These are phyloP conservation scores for Rhizopus delemar DNA, from an alignment of 371 early-diverging fungal genomes.

Conservation along the genomic window DNA sequence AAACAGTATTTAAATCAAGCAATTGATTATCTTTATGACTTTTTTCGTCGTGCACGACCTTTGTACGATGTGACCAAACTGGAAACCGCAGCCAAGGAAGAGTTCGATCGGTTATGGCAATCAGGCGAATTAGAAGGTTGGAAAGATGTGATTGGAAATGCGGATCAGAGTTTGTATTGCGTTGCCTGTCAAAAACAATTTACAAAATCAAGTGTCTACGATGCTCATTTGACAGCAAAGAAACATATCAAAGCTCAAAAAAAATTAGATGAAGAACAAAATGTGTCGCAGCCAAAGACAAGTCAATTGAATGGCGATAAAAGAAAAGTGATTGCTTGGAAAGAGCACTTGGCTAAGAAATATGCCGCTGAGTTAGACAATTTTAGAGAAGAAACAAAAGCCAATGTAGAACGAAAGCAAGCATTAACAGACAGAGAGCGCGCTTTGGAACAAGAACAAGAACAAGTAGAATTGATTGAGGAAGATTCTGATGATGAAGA, in stretches of 20 bases:
- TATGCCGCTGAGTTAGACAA: constrained; percentile 63
- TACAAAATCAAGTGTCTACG: constrained; percentile 81
- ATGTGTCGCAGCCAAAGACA: constrained; percentile 5
- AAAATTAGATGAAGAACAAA: constrained; percentile 34
- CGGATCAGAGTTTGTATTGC: constrained; percentile 67
- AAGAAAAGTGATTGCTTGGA: constrained; percentile 60
- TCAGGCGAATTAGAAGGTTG: constrained; percentile 65
- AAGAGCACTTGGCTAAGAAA: constrained; percentile 66
- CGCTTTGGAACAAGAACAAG: constrained; percentile 68
- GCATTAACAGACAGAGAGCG: constrained; percentile 91
- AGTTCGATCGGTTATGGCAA: constrained; percentile 68
- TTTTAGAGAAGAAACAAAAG: constrained; percentile 77
- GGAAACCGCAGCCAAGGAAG: constrained; percentile 45
- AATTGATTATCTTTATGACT: constrained; percentile 72
- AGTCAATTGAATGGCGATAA: constrained; percentile 49
- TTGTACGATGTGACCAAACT: constrained; percentile 68
- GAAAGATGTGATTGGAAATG: constrained; percentile 49
- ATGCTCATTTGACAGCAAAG: constrained; percentile 83
- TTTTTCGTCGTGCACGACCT: constrained; percentile 77
- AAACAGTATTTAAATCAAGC: constrained; percentile 71
- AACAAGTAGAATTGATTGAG: constrained; percentile 72
- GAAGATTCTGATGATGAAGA: constrained; percentile 84
- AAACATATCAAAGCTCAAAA: constrained; percentile 88
- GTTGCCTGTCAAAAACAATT: constrained; percentile 83
- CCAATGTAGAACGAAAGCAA: constrained; percentile 91